Evolutionary conservation across 371 early-diverging fungal genomes (phyloP).

Genomic region (Dichotomocladium elegans): DNA sequence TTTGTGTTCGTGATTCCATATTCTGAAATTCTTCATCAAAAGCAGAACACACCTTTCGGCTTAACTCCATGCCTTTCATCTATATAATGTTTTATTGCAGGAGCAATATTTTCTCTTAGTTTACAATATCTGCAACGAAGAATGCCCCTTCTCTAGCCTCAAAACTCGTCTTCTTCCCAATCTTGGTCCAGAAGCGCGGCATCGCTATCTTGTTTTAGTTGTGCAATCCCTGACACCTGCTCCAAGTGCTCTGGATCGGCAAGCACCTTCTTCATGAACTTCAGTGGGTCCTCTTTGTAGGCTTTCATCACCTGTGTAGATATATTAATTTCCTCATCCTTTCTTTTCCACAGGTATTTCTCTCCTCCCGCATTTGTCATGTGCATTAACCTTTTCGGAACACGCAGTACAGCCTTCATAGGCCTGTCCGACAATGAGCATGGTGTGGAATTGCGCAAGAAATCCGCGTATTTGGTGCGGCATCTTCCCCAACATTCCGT

Average conservation of each 20-base stretch:
- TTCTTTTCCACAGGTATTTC: not conserved
- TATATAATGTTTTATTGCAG: too few species aligned
- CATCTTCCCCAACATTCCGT: constrained; percentile 58
- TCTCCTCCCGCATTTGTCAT: not conserved
- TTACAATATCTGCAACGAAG: too few species aligned
- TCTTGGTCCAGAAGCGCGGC: constrained; percentile 50
- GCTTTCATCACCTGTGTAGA: constrained; percentile 46
- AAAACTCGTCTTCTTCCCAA: constrained; percentile 53
- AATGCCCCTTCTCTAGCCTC: too few species aligned
- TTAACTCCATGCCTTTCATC: too few species aligned
- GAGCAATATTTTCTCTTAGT: too few species aligned
- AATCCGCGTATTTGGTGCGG: constrained; percentile 96
- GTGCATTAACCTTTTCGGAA: constrained; percentile 58
- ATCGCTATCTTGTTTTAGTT: constrained; percentile 74
- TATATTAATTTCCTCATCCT: too few species aligned
- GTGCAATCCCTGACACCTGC: constrained; percentile 76
- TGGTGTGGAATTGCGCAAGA: constrained; percentile 76
- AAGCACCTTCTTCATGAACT: constrained; percentile 72
- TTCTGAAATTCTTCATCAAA: too few species aligned
- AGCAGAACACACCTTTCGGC: too few species aligned
- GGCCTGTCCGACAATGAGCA: constrained; percentile 82
- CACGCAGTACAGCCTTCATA: constrained; percentile 92
- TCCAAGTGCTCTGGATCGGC: constrained; percentile 75
- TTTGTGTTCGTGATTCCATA: too few species aligned
- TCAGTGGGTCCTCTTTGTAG: constrained; percentile 61